Evolutionary conservation across 768 basidiomycete genomes (phyloP), one percentile per base, ranked within the genome.

Genomic region (Lentinula sp.): DNA sequence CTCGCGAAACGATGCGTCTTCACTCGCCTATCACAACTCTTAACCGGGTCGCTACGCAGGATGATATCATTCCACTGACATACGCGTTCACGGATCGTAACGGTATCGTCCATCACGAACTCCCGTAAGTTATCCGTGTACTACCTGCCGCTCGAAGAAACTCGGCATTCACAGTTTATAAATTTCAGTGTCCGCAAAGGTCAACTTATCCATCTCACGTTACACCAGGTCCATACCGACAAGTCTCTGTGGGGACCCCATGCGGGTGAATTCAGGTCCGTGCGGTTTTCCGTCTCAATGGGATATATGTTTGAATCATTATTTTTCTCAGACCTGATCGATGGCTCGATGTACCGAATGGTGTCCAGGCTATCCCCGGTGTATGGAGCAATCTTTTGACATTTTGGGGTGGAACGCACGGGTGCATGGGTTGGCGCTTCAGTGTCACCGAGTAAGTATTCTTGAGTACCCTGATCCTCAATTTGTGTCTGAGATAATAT

Each of bases 401-500:
- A 0, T 90, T 90, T 76, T 64, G 85, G 3, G 85, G 84, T 32
- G 88, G 88, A 4, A 82, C 84, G 13, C 78, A 79, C 18, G 79
- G 84, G 0, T 90, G 87, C 62, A 87, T 88, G 42, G 86, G 86
- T 0, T 88, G 82, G 68, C 79, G 84, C 3, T 88, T 88, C 67
- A 76, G 87, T 6, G 69, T 87, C 18, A 72, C 81, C 7, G 85
- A 85, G 83, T 85, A 61, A 51, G 82, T 77, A 2, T 46, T 6
- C 28, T 28, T 28, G 28, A 28, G 28, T 28, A 8, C 20, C 48
- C n/a, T 8, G 18, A 4, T 51, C 10, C 50, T 35, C 50, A 48
- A 13, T 39, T 23, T 16, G 16, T 41, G 18, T 20, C 12, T 36
- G 4, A n/a, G 20, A 51, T 32, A 7, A n/a, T 15, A 35, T 6